Percentiles rank a stretch among this genome's conserved stretches.
Evolutionary conservation across 2,329 filamentous ascomycete genomes (phyloP).

Genomic region (Aspergillus calidoustus): DNA sequence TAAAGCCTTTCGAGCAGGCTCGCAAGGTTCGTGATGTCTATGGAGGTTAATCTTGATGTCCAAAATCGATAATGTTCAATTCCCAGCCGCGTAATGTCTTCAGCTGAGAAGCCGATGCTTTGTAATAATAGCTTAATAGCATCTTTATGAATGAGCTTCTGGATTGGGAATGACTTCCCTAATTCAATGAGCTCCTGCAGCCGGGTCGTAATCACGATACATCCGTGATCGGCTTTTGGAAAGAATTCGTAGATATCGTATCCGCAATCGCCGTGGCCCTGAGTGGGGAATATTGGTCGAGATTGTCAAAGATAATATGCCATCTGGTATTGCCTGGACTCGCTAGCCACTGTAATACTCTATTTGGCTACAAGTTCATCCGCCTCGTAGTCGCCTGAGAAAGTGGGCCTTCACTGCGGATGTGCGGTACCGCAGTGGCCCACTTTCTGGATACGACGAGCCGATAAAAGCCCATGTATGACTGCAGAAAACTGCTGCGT

Average conservation of each 20-base stretch:
- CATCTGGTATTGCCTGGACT: slow-evolving; percentile 25
- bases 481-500: too few relatives aligned
- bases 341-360: slow-evolving; percentile 23
- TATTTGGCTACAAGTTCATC: too few relatives aligned
- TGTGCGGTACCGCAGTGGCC: too few relatives aligned
- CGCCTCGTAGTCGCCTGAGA: too few relatives aligned
- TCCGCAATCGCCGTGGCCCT: slow-evolving; percentile 17
- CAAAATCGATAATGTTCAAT: too few relatives aligned
- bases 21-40: too few relatives aligned
- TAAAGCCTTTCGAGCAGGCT: too few relatives aligned
- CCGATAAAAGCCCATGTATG: too few relatives aligned
- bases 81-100: slow-evolving; percentile 2
- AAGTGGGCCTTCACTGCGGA: too few relatives aligned
- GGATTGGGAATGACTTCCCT: slow-evolving; percentile 37
- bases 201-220: slow-evolving; percentile 49
- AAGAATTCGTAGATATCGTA: slow-evolving; percentile 38
- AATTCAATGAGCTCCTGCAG: slow-evolving; percentile 37
- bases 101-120: slow-evolving; percentile 15
- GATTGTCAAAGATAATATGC: slow-evolving; percentile 38
- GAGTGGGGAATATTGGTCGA: slow-evolving; percentile 28
- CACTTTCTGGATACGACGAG: too few relatives aligned
- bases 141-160: slow-evolving; percentile 33
- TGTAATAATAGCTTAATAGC: slow-evolving; percentile 21
- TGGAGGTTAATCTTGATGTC: too few relatives aligned
- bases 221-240: slow-evolving; percentile 42